Evolutionary conservation across 1,139 yeast genomes (phyloP), one percentile per base, ranked within the genome.

Genomic region (Kodamaea derodonti): DNA sequence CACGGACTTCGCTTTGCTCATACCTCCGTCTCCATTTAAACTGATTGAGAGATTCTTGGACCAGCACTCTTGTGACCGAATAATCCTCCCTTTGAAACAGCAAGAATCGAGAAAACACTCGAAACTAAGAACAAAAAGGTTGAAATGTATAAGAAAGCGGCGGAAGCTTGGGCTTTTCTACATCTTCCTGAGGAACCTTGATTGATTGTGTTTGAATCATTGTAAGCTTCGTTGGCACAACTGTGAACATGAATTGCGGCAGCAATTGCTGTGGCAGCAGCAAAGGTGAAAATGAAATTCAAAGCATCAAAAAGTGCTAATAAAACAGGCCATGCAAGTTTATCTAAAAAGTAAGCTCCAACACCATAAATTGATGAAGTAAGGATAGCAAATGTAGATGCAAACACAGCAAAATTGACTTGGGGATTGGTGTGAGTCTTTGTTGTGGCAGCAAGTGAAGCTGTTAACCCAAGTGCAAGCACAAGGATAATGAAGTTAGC

Each of bases 231-330:
- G 78, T 87, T 84, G 49, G 66, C 40, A 74, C 98, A 92, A 31
- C 95, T 83, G 75, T 88, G 96, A 43, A 72, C 75, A 62, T 87
- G 78, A 59, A 84, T 80, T 52, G 81, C 94, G 45, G 88, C 95
- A 38, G 97, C 97, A 60, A 92, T 69, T 35, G 96, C 95, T 39
- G 95, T 79, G 48, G 92, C 97, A 48, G 86, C 97, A 38, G 97
- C 80, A 65, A 92, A 86, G 41, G 95, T 81, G 78, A 92, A 90
- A 48, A 90, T 84, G 56, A 81, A 68, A 76, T 88, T 87, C 64
- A 92, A 71, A 65, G 87, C 81, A 73, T 92, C 98, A 56, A 86
- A 67, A 38, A 69, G 52, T 39, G 82, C 78, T 58, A 86, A 65
- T 47, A 88, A 61, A 39, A 85, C 64, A 49, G 97, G 97, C 83